Percentiles rank a stretch among this genome's conserved stretches.
Evolutionary conservation across 768 basidiomycete species (phyloP).

Genomic region (Lentinula aciculospora): DNA sequence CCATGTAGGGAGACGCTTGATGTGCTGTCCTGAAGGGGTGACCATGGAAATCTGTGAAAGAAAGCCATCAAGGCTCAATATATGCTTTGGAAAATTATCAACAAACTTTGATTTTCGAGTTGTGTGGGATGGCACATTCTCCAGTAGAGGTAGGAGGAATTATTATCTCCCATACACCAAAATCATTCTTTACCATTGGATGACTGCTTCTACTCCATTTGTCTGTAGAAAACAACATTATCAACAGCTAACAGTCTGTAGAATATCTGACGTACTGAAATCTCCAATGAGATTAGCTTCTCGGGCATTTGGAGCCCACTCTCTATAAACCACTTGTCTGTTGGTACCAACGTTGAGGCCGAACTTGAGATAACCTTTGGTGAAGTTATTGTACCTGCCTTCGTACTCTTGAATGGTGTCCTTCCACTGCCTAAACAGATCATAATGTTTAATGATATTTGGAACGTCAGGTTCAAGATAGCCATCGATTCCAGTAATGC

Average conservation of each 20-base stretch:
- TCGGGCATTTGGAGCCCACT: constrained; percentile 92
- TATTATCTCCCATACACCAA: constrained; percentile 85
- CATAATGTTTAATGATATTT: constrained; percentile 64
- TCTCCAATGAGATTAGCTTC: constrained; percentile 89
- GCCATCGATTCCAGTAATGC: constrained; percentile 58
- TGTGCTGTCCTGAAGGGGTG: constrained; percentile 63
- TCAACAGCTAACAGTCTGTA: neutral
- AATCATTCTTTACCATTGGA: constrained; percentile 79
- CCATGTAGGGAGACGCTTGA: constrained; percentile 94
- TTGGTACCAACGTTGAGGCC: constrained; percentile 71
- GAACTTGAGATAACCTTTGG: constrained; percentile 72
- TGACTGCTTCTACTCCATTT: constrained; percentile 83
- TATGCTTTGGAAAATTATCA: neutral
- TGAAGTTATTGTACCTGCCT: constrained; percentile 79
- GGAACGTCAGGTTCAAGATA: constrained; percentile 73
- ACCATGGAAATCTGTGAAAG: constrained; percentile 81
- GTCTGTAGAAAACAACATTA: constrained; percentile 41
- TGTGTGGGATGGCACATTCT: constrained; percentile 82
- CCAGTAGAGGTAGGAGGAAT: constrained; percentile 66
- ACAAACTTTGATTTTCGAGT: constrained; percentile 88
- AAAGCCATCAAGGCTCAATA: neutral
- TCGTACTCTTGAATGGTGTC: constrained; percentile 70
- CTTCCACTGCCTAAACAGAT: constrained; percentile 58
- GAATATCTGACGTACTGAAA: constrained; percentile 71
- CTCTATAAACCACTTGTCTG: constrained; percentile 76